Evolutionary conservation across 192 early-diverging fungal genomes (phyloP).

Genomic region (Gryganskiella cystojenkinii): DNA sequence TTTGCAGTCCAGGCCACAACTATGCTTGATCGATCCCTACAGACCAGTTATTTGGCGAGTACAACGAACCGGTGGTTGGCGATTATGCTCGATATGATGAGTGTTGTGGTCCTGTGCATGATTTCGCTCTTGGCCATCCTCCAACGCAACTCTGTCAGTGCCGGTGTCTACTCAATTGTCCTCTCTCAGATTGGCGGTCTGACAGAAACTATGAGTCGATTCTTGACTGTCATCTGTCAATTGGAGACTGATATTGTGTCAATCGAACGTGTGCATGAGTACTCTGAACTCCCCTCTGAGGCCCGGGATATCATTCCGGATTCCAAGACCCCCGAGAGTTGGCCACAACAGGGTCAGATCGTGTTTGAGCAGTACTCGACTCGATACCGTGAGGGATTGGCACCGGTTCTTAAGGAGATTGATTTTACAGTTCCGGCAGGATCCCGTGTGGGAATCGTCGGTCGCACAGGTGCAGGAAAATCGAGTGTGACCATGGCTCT

Average conservation of each 20-base stretch:
- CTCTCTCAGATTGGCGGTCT: slow-evolving; percentile 70
- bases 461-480: too few relatives aligned
- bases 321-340: slow-evolving; percentile 60
- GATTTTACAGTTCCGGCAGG: neutral
- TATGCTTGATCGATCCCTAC: slow-evolving; percentile 75
- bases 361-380: slow-evolving; percentile 75
- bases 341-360: slow-evolving; percentile 78
- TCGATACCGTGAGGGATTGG: slow-evolving; percentile 77
- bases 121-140: slow-evolving; percentile 75
- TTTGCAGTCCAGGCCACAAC: slow-evolving; percentile 73
- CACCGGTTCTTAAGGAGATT: slow-evolving; percentile 58
- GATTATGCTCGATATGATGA: slow-evolving; percentile 79
- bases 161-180: slow-evolving; percentile 58
- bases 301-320: slow-evolving; percentile 72
- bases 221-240: slow-evolving; percentile 80
- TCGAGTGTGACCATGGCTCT: too few relatives aligned
- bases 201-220: slow-evolving; percentile 80
- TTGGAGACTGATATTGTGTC: slow-evolving; percentile 75
- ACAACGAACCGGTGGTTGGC: slow-evolving; percentile 69
- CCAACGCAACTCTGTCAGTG: slow-evolving; percentile 56
- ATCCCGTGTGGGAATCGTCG: too few relatives aligned
- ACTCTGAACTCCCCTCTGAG: slow-evolving; percentile 77
- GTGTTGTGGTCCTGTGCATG: slow-evolving; percentile 76
- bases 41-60: slow-evolving; percentile 75
- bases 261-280: slow-evolving; percentile 84